A percentile compares a stretch with the other conserved stretches of the same genome.
phyloP scores from a whole-genome alignment of 768 basidiomycete species.

The Leucogyrophana mollusca region DNA sequence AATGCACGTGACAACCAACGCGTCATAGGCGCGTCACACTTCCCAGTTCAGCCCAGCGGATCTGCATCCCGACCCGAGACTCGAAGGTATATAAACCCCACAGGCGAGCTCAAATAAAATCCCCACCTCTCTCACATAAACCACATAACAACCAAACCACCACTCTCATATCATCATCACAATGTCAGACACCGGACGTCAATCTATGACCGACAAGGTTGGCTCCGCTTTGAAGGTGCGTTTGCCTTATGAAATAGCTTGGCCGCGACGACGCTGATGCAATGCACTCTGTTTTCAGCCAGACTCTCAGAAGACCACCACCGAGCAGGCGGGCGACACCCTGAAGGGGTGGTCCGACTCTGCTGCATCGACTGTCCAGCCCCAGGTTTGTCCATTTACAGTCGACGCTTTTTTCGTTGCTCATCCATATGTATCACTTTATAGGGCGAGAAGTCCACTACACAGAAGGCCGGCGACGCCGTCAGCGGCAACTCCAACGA shows the following conservation, averaged over 20 bases:
- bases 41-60: background rate
- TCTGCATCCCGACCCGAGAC: background rate
- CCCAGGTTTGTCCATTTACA: constrained; percentile 32
- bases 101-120: background rate
- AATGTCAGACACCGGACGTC: constrained; percentile 59
- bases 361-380: constrained; percentile 45
- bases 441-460: constrained; percentile 52
- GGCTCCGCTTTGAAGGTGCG: constrained; percentile 48
- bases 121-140: background rate
- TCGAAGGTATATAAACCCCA: constrained; percentile 7
- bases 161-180: constrained; percentile 7
- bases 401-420: background rate
- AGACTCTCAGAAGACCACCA: constrained; percentile 55
- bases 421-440: background rate
- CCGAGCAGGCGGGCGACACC: constrained; percentile 50
- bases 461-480: constrained; percentile 49
- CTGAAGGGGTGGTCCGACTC: constrained; percentile 49
- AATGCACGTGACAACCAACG: background rate
- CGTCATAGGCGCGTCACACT: constrained; percentile 11
- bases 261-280: background rate
- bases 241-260: background rate
- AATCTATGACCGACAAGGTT: constrained; percentile 60
- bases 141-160: background rate
- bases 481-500: constrained; percentile 48
- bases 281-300: constrained; percentile 36